Conservation (phyloP, 306 rosid species). For the Ammopiptanthus mongolicus region DNA sequence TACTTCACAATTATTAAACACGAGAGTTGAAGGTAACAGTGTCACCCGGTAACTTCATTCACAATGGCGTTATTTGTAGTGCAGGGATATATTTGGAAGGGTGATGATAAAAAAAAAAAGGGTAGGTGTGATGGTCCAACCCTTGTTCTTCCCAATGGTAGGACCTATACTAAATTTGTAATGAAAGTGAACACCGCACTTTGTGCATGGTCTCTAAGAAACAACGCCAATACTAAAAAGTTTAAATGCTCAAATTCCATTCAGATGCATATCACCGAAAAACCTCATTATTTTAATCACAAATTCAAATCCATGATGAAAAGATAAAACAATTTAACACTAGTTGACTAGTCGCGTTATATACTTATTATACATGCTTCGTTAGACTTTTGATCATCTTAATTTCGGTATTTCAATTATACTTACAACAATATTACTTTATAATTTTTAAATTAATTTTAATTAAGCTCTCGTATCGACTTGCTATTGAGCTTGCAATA, state of each 20-base stretch:
- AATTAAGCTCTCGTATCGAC: not conserved
- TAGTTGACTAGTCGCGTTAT: too few species aligned
- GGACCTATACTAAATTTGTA: conserved; percentile 11
- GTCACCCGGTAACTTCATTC: not conserved
- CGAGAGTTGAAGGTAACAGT: not conserved
- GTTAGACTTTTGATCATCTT: not conserved
- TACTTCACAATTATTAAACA: not conserved
- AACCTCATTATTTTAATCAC: not conserved
- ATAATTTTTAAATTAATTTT: not conserved
- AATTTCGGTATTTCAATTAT: not conserved
- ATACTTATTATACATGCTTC: not conserved
- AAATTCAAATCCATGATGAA: not conserved
- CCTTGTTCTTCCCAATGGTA: not conserved
- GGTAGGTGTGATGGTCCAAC: not conserved
- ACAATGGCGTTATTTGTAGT: conserved; percentile 1
- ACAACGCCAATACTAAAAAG: conserved; percentile 5
- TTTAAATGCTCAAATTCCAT: conserved; percentile 10
- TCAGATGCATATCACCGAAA: not conserved
- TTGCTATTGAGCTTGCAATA: not conserved
- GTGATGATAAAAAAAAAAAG: not conserved
- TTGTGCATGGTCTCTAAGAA: conserved; percentile 16
- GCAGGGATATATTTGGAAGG: not conserved
- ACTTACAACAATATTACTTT: not conserved
- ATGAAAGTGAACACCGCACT: conserved; percentile 3
- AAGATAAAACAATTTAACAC: not conserved